These are phyloP conservation scores for Novymonas esmeraldas DNA, from an alignment of 208 protist genomes.

Conservation along the genomic window DNA sequence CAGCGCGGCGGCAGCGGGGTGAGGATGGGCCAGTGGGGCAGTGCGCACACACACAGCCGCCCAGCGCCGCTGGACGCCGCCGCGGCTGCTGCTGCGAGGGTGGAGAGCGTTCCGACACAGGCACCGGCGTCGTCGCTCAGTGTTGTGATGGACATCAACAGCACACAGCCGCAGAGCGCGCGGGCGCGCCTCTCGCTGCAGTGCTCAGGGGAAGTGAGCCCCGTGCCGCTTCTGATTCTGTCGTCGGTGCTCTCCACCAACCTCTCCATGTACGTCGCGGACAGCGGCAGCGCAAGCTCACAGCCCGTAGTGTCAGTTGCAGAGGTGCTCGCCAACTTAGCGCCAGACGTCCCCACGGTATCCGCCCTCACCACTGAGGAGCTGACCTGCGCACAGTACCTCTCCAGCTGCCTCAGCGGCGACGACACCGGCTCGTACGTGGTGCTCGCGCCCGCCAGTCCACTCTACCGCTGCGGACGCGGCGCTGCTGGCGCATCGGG, in stretches of 20 bases:
- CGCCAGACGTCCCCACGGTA: no score
- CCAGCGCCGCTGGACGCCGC: no score
- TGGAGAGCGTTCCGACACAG: no score
- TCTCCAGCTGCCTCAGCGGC: background rate
- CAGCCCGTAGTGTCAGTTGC: background rate
- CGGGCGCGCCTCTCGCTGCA: no score
- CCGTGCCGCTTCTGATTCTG: conserved; percentile 6
- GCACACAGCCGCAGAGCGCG: no score
- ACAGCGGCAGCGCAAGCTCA: background rate
- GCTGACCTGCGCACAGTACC: conserved; percentile 1
- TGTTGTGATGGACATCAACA: no score
- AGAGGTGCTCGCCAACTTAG: conserved; percentile 2
- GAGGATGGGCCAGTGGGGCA: no score
- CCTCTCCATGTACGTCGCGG: background rate
- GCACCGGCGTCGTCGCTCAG: no score
- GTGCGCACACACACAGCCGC: no score
- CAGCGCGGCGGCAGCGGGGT: no score
- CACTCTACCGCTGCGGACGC: conserved; percentile 3
- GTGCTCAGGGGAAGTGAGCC: background rate
- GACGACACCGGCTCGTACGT: background rate
- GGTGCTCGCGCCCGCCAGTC: background rate
- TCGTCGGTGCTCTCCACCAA: background rate
- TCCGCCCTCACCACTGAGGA: background rate
- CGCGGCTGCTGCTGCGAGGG: no score
- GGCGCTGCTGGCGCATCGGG: no score